Evolutionary conservation across 148 eudicot genomes (phyloP).

Genomic region (Fallopia convolvulus): DNA sequence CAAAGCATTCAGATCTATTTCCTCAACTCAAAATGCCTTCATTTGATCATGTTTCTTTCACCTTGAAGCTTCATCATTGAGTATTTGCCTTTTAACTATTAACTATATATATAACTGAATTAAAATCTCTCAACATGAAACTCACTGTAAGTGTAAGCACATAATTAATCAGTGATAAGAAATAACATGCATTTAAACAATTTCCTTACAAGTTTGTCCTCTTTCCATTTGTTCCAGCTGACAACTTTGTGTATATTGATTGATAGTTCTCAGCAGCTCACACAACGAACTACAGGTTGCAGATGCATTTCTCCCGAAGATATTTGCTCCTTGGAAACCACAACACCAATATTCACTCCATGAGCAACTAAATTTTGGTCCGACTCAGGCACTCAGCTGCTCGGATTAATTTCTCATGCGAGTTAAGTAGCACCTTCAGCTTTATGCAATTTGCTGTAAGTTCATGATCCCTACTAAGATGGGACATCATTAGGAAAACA

Average conservation of each 20-base stretch:
- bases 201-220: background rate
- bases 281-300: conserved; percentile 25
- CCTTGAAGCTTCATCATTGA: background rate
- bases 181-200: background rate
- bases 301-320: conserved; percentile 19
- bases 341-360: conserved; percentile 18
- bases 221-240: background rate
- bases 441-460: too few relatives aligned
- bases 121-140: background rate
- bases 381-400: conserved; percentile 18
- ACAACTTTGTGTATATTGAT: background rate
- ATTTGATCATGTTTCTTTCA: background rate
- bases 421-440: conserved; percentile 17
- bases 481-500: too few relatives aligned
- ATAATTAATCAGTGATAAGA: background rate
- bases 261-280: conserved; percentile 11
- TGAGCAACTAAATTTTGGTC: conserved; percentile 23
- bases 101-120: too few relatives aligned
- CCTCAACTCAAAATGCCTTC: background rate
- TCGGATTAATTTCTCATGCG: conserved; percentile 18
- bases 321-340: conserved; percentile 18
- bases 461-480: too few relatives aligned
- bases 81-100: too few relatives aligned
- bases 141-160: background rate
- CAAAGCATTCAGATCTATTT: too few relatives aligned